A percentile compares a stretch with the other conserved stretches of the same genome.
Conservation (phyloP, 495 filamentous ascomycete species). For the Hypomontagnella submonticulosa region DNA sequence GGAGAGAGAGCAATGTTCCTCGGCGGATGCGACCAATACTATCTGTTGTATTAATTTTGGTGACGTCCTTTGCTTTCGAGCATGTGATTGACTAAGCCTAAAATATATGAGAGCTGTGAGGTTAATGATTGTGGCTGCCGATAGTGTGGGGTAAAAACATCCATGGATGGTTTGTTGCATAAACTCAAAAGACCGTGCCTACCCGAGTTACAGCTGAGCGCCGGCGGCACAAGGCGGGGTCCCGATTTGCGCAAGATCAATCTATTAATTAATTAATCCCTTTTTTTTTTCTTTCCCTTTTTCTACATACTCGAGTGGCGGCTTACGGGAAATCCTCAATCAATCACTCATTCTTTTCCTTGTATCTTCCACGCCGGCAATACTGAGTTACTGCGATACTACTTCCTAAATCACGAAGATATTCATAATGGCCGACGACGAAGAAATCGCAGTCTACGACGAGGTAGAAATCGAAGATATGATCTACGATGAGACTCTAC, state of each 20-base stretch:
- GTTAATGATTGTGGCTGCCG: too few relatives aligned
- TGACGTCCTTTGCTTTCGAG: constrained; percentile 42
- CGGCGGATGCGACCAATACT: constrained; percentile 44
- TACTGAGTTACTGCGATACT: too few relatives aligned
- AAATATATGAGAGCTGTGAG: too few relatives aligned
- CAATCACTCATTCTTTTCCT: too few relatives aligned
- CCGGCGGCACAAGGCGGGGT: constrained; percentile 24
- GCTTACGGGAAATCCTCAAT: too few relatives aligned
- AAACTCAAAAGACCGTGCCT: constrained; percentile 23
- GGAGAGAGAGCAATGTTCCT: constrained; percentile 34
- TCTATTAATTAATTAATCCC: not conserved
- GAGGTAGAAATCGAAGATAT: constrained; percentile 99
- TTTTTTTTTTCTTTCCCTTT: not conserved
- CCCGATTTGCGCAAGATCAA: constrained; percentile 21
- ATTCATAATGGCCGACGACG: constrained; percentile 70
- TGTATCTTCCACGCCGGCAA: too few relatives aligned
- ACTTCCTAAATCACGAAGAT: not conserved
- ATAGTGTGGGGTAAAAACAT: constrained; percentile 20
- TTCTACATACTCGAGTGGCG: not conserved
- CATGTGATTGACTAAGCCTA: constrained; percentile 44
- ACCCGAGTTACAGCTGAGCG: constrained; percentile 31
- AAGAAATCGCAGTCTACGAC: constrained; percentile 84
- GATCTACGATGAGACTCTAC: constrained; percentile 83
- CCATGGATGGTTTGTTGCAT: constrained; percentile 21
- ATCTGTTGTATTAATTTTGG: constrained; percentile 25